A percentile compares a stretch with the other conserved stretches of the same genome.
Evolutionary conservation across 768 basidiomycete species (phyloP).

Genomic region (Lyophyllum shimeji): DNA sequence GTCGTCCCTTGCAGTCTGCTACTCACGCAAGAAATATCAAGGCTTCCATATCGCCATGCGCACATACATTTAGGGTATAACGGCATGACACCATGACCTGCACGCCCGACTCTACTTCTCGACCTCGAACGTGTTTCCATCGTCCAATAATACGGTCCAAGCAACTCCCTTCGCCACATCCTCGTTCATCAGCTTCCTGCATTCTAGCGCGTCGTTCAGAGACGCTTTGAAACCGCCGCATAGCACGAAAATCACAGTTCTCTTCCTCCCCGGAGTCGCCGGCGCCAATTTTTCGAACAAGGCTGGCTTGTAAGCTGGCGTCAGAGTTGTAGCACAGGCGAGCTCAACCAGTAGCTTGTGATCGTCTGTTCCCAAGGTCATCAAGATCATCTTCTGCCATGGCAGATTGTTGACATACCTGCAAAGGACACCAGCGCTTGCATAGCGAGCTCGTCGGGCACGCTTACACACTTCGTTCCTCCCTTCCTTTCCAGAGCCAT

Average conservation of each 20-base stretch:
- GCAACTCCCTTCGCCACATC: conserved; percentile 25
- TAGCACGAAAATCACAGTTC: conserved; percentile 61
- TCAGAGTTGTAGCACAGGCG: conserved; percentile 69
- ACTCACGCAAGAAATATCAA: not conserved
- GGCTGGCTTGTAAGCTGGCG: conserved; percentile 58
- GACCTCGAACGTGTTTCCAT: conserved; percentile 34
- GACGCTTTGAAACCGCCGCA: conserved; percentile 75
- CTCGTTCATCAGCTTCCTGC: conserved; percentile 36
- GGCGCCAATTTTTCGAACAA: conserved; percentile 56
- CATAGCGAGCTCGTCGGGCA: conserved; percentile 74
- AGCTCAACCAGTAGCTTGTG: conserved; percentile 76
- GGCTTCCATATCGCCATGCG: not conserved
- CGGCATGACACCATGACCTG: not conserved
- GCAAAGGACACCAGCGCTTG: conserved; percentile 53
- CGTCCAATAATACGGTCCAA: conserved; percentile 41
- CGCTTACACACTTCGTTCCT: conserved; percentile 53
- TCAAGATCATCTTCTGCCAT: not conserved
- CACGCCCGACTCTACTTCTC: conserved; percentile 16
- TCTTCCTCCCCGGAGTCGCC: conserved; percentile 24
- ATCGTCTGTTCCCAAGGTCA: conserved; percentile 47
- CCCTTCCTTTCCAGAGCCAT: conserved; percentile 65
- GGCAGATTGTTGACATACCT: conserved; percentile 38
- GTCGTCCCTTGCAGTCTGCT: not conserved
- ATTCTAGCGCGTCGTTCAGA: conserved; percentile 50
- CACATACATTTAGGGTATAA: not conserved